These are phyloP conservation scores for Postia placenta DNA, from an alignment of 768 basidiomycete genomes.

Conservation along the genomic window DNA sequence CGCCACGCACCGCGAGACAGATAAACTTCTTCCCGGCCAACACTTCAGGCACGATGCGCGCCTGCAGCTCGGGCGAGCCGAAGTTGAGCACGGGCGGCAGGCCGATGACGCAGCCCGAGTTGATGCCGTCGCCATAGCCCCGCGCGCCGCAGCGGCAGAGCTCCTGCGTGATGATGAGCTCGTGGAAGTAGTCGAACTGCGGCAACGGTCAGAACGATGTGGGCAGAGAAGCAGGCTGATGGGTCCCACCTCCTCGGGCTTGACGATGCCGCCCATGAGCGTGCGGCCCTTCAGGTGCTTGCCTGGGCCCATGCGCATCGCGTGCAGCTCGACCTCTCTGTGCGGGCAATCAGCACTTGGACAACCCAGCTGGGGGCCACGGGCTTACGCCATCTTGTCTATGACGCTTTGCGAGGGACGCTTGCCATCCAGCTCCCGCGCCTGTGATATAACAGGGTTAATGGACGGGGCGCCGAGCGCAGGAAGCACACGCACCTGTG, in stretches of 20 bases:
- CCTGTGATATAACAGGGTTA: no score
- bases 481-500: constrained; percentile 20
- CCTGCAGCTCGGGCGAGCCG: constrained; percentile 55
- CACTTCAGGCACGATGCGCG: constrained; percentile 58
- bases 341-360: neutral
- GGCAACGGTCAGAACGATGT: neutral
- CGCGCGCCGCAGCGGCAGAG: constrained; percentile 51
- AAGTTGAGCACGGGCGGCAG: constrained; percentile 85
- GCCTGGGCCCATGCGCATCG: constrained; percentile 93
- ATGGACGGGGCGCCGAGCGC: no score
- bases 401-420: constrained; percentile 73
- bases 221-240: neutral
- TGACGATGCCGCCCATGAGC: constrained; percentile 69
- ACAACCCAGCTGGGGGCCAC: neutral
- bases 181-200: constrained; percentile 87
- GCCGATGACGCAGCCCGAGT: constrained; percentile 76
- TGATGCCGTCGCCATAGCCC: constrained; percentile 78
- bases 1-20: constrained; percentile 48
- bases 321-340: constrained; percentile 69
- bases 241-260: constrained; percentile 53
- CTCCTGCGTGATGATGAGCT: constrained; percentile 32
- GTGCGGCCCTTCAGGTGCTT: constrained; percentile 78
- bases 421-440: constrained; percentile 83
- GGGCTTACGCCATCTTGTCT: constrained; percentile 71
- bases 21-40: constrained; percentile 78